phyloP scores from a whole-genome alignment of 1,284 basidiomycete genomes.

The Mycena citricolor region DNA sequence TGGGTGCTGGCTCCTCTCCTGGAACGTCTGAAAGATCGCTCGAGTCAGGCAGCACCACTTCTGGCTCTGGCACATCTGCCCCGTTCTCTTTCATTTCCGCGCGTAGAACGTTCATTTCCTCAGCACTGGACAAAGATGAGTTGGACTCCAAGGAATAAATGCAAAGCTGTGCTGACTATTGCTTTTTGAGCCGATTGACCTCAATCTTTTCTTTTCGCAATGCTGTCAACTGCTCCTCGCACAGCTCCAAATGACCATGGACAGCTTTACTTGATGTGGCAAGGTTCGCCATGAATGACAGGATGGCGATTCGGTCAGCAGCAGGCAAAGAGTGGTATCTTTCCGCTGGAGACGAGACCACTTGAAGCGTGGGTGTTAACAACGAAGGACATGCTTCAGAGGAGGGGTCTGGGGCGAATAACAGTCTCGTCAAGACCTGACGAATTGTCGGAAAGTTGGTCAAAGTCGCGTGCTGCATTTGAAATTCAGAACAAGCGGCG shows the following conservation, averaged over 20 bases:
- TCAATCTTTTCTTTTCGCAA: conserved; percentile 95
- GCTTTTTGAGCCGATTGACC: conserved; percentile 84
- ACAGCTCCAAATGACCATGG: conserved; percentile 87
- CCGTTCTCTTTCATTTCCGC: conserved; percentile 59
- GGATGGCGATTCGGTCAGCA: conserved; percentile 80
- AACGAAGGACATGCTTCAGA: conserved; percentile 42
- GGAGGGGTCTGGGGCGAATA: conserved; percentile 60
- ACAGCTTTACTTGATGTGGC: conserved; percentile 88
- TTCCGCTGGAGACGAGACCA: conserved; percentile 52
- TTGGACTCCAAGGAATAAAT: conserved; percentile 4
- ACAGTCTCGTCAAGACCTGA: conserved; percentile 71
- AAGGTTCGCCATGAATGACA: conserved; percentile 87
- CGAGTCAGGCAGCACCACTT: conserved; percentile 57
- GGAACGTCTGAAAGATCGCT: conserved; percentile 74
- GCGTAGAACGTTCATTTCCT: conserved; percentile 70
- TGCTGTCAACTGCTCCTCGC: conserved; percentile 87
- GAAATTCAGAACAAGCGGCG: conserved; percentile 7
- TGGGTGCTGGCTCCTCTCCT: conserved; percentile 50
- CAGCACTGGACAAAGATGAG: conserved; percentile 45
- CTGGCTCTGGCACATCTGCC: conserved; percentile 57
- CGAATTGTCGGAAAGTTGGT: conserved; percentile 75
- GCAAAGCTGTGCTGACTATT: conserved; percentile 74
- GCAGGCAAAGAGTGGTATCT: conserved; percentile 76
- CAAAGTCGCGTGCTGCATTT: conserved; percentile 70
- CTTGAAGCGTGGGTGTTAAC: conserved; percentile 36